A percentile compares a stretch with the other conserved stretches of the same genome.
Evolutionary conservation across 202 grass and related monocot genomes (phyloP).

Genomic region (Setaria italica): DNA sequence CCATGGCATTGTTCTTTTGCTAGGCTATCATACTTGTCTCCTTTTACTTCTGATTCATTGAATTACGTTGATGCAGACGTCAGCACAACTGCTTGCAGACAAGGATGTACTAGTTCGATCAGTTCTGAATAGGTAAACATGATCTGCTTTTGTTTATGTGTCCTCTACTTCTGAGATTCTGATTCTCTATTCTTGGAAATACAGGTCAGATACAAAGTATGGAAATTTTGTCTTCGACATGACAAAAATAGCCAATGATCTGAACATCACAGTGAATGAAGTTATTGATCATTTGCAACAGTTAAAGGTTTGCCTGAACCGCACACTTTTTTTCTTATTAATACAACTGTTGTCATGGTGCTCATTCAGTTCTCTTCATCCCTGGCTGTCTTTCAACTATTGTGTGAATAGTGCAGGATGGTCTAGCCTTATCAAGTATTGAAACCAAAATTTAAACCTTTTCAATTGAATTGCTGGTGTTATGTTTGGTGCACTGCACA

Average conservation of each 20-base stretch:
- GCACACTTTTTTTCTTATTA: slow-evolving; percentile 25
- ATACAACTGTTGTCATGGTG: background rate
- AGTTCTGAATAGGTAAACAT: slow-evolving; percentile 71
- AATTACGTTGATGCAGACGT: slow-evolving; percentile 67
- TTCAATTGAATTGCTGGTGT: slow-evolving; percentile 14
- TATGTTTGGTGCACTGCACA: slow-evolving; percentile 7
- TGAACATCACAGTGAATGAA: slow-evolving; percentile 64
- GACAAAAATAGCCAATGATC: slow-evolving; percentile 74
- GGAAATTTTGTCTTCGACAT: slow-evolving; percentile 85
- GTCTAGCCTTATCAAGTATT: background rate
- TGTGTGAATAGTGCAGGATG: background rate
- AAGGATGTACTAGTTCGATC: slow-evolving; percentile 76
- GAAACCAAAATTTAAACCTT: background rate
- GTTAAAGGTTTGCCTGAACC: slow-evolving; percentile 68
- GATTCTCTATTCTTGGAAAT: slow-evolving; percentile 38
- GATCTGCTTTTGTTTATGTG: slow-evolving; percentile 20
- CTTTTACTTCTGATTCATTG: slow-evolving; percentile 41
- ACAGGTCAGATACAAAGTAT: slow-evolving; percentile 76
- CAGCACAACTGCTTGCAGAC: slow-evolving; percentile 72
- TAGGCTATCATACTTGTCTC: slow-evolving; percentile 31
- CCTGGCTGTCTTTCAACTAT: background rate
- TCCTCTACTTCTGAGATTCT: slow-evolving; percentile 17
- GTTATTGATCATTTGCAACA: slow-evolving; percentile 71
- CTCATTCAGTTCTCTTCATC: background rate
- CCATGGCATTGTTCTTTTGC: slow-evolving; percentile 12